Evolutionary conservation across 305 asterid species (phyloP).

Genomic region (Plantago rigida): DNA sequence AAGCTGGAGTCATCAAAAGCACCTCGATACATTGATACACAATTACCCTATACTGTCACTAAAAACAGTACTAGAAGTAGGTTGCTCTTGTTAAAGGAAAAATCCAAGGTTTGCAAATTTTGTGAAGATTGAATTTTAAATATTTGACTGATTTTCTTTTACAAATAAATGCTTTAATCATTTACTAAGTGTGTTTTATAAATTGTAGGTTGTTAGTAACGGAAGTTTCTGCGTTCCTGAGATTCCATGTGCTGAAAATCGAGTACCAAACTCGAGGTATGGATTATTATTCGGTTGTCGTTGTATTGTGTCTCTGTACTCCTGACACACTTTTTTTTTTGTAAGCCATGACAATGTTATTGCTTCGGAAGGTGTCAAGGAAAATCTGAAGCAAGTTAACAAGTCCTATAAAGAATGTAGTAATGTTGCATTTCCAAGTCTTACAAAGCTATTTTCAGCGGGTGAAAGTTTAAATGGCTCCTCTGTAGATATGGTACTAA

Average conservation of each 20-base stretch:
- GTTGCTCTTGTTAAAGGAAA: slow-evolving; percentile 46
- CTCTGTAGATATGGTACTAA: slow-evolving; percentile 62
- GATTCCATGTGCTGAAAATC: slow-evolving; percentile 35
- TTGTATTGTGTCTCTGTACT: slow-evolving; percentile 6
- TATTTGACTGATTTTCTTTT: slow-evolving; percentile 1
- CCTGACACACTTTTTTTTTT: slow-evolving; percentile 24
- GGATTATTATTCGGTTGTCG: slow-evolving; percentile 12
- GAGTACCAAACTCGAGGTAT: slow-evolving; percentile 42
- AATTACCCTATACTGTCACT: slow-evolving; percentile 58
- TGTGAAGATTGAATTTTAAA: slow-evolving; percentile 5
- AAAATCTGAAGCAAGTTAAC: slow-evolving; percentile 29
- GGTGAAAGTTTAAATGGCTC: slow-evolving; percentile 41
- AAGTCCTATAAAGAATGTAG: slow-evolving; percentile 34
- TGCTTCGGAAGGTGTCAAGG: slow-evolving; percentile 38
- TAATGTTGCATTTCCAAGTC: slow-evolving; percentile 50
- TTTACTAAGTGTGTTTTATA: slow-evolving; percentile 7
- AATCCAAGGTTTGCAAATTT: slow-evolving; percentile 43
- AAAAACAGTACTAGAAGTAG: slow-evolving; percentile 49
- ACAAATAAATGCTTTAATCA: neutral
- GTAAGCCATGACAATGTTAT: slow-evolving; percentile 35
- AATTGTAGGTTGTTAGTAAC: slow-evolving; percentile 39
- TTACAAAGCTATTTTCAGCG: slow-evolving; percentile 50
- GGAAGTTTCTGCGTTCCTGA: slow-evolving; percentile 31
- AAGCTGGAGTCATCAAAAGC: slow-evolving; percentile 46
- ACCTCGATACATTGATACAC: slow-evolving; percentile 47